Conservation (phyloP, 2,329 filamentous ascomycete species). For the Colletotrichum theobromicola region DNA sequence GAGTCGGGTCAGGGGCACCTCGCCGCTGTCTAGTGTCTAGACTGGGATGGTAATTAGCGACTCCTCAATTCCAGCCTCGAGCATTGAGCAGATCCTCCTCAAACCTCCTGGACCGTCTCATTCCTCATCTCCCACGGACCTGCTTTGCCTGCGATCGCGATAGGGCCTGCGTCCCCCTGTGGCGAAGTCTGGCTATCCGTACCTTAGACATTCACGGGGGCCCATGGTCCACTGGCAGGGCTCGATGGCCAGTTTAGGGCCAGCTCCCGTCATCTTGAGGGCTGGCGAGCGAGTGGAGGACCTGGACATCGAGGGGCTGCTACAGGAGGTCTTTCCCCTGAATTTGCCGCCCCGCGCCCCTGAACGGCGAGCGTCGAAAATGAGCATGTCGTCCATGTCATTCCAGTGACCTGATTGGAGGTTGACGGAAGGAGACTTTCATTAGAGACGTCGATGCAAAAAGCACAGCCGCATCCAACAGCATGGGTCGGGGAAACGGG, state of each 20-base stretch:
- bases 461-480: not conserved
- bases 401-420: not conserved
- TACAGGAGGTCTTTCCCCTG: constrained; percentile 2
- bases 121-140: not conserved
- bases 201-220: not conserved
- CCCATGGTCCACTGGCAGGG: constrained; percentile 6
- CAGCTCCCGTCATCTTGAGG: not conserved
- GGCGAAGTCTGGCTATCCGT: constrained; percentile 9
- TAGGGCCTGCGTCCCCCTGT: not conserved
- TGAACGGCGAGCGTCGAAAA: not conserved
- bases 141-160: not conserved
- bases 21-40: not conserved
- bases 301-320: not conserved
- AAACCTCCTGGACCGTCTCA: not conserved
- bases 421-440: not conserved
- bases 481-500: not conserved
- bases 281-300: not conserved
- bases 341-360: constrained; percentile 1
- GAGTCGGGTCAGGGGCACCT: not conserved
- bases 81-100: not conserved
- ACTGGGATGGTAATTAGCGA: not conserved
- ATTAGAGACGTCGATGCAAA: not conserved
- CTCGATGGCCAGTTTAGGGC: not conserved
- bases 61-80: not conserved
- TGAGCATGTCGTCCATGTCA: not conserved